Evolutionary conservation across 73 alveolate species (phyloP), one percentile per base, ranked within the genome.

Genomic region (Paraurostyla sp.): DNA sequence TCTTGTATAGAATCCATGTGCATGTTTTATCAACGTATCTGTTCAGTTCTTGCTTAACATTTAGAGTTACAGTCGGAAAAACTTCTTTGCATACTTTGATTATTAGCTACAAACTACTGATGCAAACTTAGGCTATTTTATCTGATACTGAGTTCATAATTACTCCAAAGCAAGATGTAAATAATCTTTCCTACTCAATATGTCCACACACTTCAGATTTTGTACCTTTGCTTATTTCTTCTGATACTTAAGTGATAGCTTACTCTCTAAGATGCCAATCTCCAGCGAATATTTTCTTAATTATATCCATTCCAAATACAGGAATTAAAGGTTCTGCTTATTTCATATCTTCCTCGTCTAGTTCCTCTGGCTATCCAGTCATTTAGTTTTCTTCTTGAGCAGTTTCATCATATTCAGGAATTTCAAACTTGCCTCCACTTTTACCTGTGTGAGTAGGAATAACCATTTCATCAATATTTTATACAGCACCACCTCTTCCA

Each of bases 271-370:
- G 80, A 78, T 92, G 96, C 99, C 99, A 97, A 60, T 86, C 89
- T 43, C 90, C 80, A 30, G 99, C 85, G 81, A 97, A 97, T 16
- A 98, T 46, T 73, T 92, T 96, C 88, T 95, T 92, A 42, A 97
- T 71, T 51, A 96, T 78, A 16, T 91, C 97, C 59, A 90, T 94
- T 0, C 98, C 96, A 46, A 98, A 88, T 15, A 97, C 93, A 0
- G 98, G 99, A n/a, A 97, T 91, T 60, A 97, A 76, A n/a, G 99
- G 99, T n/a, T 94, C 98, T 0, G 99, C 99, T 23, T 73, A 76
- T 82, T 94, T 91, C 87, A 82, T 86, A 15, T 93, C 96, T 35
- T 97, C 99, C 42, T 85, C 96, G 9, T 91, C 88, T 23, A 92
- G 86, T n/a, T 92, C 94, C 59, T 93, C 97, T 27, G 96, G 40